phyloP scores from a whole-genome alignment of 164 flowering plant species.

The Liriodendron chinense region DNA sequence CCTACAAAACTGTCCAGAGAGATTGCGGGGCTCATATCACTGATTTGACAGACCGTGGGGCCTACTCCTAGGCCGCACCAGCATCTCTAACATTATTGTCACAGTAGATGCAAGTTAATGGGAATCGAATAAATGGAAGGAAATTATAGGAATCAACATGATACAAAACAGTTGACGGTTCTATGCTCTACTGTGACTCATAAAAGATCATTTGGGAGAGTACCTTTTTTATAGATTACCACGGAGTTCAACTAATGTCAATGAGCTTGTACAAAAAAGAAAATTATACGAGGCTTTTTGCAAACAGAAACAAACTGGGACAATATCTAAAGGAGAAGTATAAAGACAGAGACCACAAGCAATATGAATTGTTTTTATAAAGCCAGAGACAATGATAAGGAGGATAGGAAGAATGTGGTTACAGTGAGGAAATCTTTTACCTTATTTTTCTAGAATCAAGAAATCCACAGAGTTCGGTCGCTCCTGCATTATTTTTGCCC shows the following conservation, averaged over 20 bases:
- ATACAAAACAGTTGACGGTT: too few relatives aligned
- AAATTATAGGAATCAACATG: neutral
- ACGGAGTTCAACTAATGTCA: too few relatives aligned
- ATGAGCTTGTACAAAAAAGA: neutral
- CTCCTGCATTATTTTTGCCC: slow-evolving; percentile 50
- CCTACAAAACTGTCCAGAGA: too few relatives aligned
- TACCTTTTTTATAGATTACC: too few relatives aligned
- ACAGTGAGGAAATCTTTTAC: slow-evolving; percentile 24
- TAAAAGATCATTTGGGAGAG: too few relatives aligned
- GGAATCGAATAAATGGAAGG: neutral
- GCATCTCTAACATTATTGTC: neutral
- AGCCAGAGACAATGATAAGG: neutral
- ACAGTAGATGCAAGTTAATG: neutral
- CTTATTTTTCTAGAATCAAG: slow-evolving; percentile 73
- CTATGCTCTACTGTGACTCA: too few relatives aligned
- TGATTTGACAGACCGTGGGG: too few relatives aligned
- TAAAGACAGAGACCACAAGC: neutral
- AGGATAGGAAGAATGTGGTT: neutral
- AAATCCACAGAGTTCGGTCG: slow-evolving; percentile 68
- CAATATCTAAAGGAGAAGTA: neutral
- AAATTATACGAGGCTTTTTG: neutral
- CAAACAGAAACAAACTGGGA: neutral
- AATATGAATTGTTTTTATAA: neutral
- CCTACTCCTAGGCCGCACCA: too few relatives aligned
- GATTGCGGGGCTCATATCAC: too few relatives aligned